These are phyloP conservation scores for Mycena rebaudengoi DNA, from an alignment of 768 basidiomycete genomes.

Conservation along the genomic window DNA sequence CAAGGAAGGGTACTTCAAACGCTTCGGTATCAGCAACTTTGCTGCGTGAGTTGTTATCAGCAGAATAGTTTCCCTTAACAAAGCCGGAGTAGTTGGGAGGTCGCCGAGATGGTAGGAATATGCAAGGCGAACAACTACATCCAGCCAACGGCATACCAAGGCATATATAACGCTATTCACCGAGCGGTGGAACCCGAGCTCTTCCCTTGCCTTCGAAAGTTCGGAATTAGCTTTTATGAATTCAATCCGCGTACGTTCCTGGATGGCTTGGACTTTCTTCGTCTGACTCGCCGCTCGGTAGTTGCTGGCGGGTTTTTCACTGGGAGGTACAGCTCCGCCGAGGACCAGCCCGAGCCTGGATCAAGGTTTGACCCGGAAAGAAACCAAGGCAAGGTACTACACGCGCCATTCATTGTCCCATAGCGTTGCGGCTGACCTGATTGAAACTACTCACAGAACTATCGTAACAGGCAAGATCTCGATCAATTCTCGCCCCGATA, in stretches of 20 bases:
- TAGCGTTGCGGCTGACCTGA: too few species aligned
- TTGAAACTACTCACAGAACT: constrained; percentile 39
- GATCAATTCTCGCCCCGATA: constrained; percentile 27
- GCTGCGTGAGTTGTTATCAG: constrained; percentile 59
- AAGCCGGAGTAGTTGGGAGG: constrained; percentile 61
- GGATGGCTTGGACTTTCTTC: not conserved
- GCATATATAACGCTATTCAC: constrained; percentile 52
- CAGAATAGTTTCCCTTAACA: too few species aligned
- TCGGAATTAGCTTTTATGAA: constrained; percentile 61
- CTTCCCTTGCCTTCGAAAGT: constrained; percentile 66
- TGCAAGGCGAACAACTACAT: constrained; percentile 63
- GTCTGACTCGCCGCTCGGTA: constrained; percentile 34
- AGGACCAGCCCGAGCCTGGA: constrained; percentile 55
- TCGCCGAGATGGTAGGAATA: constrained; percentile 66
- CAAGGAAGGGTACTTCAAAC: constrained; percentile 65
- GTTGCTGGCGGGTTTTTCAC: constrained; percentile 70
- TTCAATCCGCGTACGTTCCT: constrained; percentile 59
- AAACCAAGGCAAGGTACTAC: constrained; percentile 58
- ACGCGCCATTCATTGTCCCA: too few species aligned
- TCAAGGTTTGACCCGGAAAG: constrained; percentile 63
- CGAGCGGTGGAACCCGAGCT: constrained; percentile 53
- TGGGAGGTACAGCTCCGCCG: constrained; percentile 53
- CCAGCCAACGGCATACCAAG: constrained; percentile 64
- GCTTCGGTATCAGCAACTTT: constrained; percentile 72
- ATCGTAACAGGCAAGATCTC: constrained; percentile 48